Percentiles rank a stretch among this genome's conserved stretches.
These are phyloP conservation scores for Pulveroboletus sp. DNA, from an alignment of 768 basidiomycete species.

Conservation along the genomic window DNA sequence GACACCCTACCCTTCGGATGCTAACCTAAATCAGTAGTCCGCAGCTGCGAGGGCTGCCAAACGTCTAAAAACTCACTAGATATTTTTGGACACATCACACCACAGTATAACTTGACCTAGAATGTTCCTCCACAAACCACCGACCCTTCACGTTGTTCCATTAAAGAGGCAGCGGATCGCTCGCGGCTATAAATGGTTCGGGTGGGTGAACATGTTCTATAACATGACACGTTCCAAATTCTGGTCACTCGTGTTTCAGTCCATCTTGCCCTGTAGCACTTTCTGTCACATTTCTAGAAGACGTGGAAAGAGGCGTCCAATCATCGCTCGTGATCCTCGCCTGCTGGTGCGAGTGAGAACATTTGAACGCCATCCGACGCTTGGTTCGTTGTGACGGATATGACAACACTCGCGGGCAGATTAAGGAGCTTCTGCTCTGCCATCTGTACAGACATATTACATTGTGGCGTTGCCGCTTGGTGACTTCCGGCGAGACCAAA, in stretches of 20 bases:
- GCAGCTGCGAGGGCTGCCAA: not conserved
- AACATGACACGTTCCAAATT: not conserved
- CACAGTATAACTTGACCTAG: not conserved
- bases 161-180: constrained; percentile 15
- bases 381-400: not conserved
- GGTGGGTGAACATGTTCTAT: not conserved
- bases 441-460: too few species aligned
- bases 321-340: constrained; percentile 23
- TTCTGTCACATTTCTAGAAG: not conserved
- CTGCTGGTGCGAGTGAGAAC: constrained; percentile 2
- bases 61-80: not conserved
- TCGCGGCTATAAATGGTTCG: not conserved
- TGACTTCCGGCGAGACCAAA: too few species aligned
- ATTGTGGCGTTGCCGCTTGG: not conserved
- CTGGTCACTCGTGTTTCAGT: constrained; percentile 25
- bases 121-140: not conserved
- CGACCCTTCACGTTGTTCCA: not conserved
- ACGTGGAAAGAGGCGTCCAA: constrained; percentile 1
- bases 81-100: not conserved
- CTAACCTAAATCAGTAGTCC: not conserved
- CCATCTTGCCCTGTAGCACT: not conserved
- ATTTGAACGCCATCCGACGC: constrained; percentile 8
- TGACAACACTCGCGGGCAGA: not conserved
- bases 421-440: not conserved
- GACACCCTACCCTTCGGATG: not conserved